Evolutionary conservation across 73 alveolate genomes (phyloP), one percentile per base, ranked within the genome.

Genomic region (Diophrys appendiculata): DNA sequence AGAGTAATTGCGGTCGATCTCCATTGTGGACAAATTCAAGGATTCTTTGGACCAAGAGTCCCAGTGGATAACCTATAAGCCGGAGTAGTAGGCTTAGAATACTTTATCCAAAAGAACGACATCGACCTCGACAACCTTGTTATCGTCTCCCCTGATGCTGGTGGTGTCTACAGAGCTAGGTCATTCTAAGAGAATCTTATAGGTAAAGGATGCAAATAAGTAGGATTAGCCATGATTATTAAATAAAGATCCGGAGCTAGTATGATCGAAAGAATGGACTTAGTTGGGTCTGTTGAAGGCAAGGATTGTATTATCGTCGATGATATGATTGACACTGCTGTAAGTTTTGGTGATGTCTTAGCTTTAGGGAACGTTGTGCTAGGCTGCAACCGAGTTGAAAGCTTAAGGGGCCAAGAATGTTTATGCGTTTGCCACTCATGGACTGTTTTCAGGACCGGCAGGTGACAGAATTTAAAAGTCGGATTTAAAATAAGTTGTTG

Each of bases 131-230:
- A 79, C 8, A 86, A 93, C 71, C 92, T 93, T n/a, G 96, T 88
- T 2, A 77, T 96, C 54, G 98, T 96, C 18, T 79, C 96, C 2
- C 99, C 99, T 33, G 99, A 96, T 85, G 99, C 99, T 29, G 99
- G 99, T 30, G 98, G 98, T 69, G 96, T 89, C 72, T 84, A 82
- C 31, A 77, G 98, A 68, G 97, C 97, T 23, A 90, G 83, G 80
- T 75, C 73, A 1, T 94, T 94, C 88, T 91, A 95, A 72, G 93
- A 84, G 74, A 69, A 76, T 79, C 84, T 84, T 73, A 82, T 32
- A 32, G 81, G 80, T 0, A 64, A 73, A 30, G 88, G 88, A 30
- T 54, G 54, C 43, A 68, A 80, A 31, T 52, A 91, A 28, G 83
- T 89, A 14, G 91, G 88, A 29, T 84, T 93, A 13, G 97, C 98